Conservation (phyloP, 2,329 filamentous ascomycete genomes). For the Exophiala dermatitidis region DNA sequence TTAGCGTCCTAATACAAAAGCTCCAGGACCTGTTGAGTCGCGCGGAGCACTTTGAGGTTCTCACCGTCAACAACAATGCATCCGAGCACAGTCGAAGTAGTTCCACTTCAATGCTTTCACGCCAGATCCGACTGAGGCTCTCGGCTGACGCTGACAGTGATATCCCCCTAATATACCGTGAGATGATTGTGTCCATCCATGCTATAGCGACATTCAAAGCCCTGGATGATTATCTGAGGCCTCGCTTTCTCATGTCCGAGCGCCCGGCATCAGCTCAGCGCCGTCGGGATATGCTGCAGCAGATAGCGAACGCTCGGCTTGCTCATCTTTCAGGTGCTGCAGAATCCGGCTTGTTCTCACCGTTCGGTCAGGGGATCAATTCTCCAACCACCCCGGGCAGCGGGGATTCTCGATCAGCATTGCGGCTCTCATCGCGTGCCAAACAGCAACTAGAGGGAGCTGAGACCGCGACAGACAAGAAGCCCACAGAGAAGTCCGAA, state of each 20-base stretch:
- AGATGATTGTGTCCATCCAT: constrained; percentile 97
- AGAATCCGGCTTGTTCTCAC: constrained; percentile 28
- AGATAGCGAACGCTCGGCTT: constrained; percentile 62
- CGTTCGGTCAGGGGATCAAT: constrained; percentile 23
- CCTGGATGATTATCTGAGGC: constrained; percentile 88
- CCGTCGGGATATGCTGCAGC: constrained; percentile 61
- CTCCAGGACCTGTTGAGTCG: constrained; percentile 92
- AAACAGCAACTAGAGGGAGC: constrained; percentile 21
- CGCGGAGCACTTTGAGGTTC: constrained; percentile 95
- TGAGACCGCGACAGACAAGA: constrained; percentile 20
- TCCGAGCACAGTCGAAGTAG: constrained; percentile 86
- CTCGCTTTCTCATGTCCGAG: constrained; percentile 75
- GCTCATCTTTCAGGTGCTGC: constrained; percentile 42
- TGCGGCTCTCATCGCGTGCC: constrained; percentile 32
- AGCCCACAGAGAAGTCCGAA: constrained; percentile 32
- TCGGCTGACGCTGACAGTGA: constrained; percentile 85
- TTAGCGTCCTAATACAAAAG: constrained; percentile 86
- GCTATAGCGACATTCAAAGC: constrained; percentile 97
- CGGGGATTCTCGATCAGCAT: constrained; percentile 41
- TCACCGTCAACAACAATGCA: constrained; percentile 88
- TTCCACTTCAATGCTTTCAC: constrained; percentile 90
- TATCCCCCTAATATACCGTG: constrained; percentile 78
- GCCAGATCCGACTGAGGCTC: constrained; percentile 84
- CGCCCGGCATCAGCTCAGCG: constrained; percentile 57
- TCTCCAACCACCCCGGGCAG: constrained; percentile 10